phyloP scores from a whole-genome alignment of 2,329 filamentous ascomycete species.

The Neofusicoccum cordaticola region DNA sequence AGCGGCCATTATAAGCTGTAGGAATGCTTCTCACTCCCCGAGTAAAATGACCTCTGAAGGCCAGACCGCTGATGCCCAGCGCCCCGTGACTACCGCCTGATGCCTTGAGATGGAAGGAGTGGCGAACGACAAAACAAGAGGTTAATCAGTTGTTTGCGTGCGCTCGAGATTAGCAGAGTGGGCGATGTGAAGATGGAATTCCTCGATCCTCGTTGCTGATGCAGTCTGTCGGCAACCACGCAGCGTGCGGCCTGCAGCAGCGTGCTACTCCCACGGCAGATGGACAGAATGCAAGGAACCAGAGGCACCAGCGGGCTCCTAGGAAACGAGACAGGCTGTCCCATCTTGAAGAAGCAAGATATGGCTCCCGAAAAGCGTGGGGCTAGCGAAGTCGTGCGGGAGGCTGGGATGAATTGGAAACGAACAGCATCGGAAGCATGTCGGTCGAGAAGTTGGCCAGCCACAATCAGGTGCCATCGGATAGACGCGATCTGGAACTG shows the following conservation, averaged over 20 bases:
- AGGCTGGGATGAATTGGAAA: conserved; percentile 3
- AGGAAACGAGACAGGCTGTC: conserved; percentile 1
- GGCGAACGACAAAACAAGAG: background rate
- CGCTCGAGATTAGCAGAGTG: background rate
- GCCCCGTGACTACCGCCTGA: background rate
- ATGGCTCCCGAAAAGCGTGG: background rate
- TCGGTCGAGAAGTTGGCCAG: no score
- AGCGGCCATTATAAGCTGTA: background rate
- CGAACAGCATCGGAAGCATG: background rate
- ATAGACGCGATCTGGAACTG: background rate
- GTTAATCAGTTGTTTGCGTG: background rate
- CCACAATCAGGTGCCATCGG: background rate
- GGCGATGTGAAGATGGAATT: background rate
- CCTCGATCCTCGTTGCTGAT: background rate
- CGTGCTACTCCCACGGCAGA: background rate
- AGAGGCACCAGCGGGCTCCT: background rate
- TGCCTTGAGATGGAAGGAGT: background rate
- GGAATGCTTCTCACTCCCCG: background rate
- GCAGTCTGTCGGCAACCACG: background rate
- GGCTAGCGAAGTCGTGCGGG: background rate
- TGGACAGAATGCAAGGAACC: conserved; percentile 7
- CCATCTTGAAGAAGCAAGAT: conserved; percentile 10
- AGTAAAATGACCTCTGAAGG: background rate
- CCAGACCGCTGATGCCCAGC: background rate
- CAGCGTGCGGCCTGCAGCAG: background rate